Conservation (phyloP, 768 basidiomycete species). For the Mrakia frigida region DNA sequence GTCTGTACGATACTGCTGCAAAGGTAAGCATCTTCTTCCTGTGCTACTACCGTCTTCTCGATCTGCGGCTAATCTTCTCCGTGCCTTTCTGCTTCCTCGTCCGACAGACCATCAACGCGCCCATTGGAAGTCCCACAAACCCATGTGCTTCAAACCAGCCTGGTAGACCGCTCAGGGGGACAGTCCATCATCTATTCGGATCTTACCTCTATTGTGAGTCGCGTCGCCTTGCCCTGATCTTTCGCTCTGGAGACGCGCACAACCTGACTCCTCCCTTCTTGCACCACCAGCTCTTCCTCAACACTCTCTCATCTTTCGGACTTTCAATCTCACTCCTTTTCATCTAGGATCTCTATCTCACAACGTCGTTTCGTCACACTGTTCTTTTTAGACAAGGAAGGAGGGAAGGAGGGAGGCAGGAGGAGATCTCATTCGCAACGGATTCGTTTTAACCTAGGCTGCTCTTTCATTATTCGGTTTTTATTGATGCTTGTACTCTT, state of each 20-base stretch:
- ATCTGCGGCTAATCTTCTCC: background rate
- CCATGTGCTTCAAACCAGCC: conserved; percentile 4
- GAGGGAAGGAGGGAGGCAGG: too few relatives aligned
- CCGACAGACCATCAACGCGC: conserved; percentile 3
- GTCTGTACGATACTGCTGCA: conserved; percentile 12
- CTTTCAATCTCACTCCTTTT: background rate
- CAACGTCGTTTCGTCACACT: background rate
- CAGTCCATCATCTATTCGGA: too few relatives aligned
- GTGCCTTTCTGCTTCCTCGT: background rate
- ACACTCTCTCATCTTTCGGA: background rate
- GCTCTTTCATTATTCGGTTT: too few relatives aligned
- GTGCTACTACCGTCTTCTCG: background rate
- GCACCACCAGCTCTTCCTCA: background rate
- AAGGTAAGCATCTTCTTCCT: background rate
- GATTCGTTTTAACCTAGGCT: too few relatives aligned
- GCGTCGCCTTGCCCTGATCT: too few relatives aligned
- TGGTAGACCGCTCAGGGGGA: too few relatives aligned
- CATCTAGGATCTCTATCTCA: background rate
- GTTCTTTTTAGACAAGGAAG: background rate
- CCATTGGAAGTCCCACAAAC: background rate
- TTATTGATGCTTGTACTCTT: too few relatives aligned
- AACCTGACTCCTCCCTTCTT: too few relatives aligned
- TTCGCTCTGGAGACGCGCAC: too few relatives aligned
- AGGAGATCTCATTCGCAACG: too few relatives aligned
- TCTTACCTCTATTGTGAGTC: too few relatives aligned